Percentiles rank a stretch among this genome's conserved stretches.
phyloP scores from a whole-genome alignment of 495 filamentous ascomycete genomes.

The Talaromyces adpressus region DNA sequence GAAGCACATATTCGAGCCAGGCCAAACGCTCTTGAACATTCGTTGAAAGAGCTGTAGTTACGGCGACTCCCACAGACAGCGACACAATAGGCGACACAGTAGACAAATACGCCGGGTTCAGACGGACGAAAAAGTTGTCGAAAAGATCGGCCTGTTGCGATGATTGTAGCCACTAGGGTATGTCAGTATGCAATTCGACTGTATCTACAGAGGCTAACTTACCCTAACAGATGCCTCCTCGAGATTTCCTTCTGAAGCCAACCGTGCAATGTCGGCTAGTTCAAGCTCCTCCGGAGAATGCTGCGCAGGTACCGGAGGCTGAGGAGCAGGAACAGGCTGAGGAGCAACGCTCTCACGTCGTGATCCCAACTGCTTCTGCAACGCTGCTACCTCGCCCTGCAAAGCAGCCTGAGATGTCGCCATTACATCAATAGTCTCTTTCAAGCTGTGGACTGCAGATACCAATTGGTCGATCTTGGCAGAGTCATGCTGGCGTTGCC shows the following conservation, averaged over 20 bases:
- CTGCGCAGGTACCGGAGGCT: constrained; percentile 27
- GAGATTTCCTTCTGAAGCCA: constrained; percentile 58
- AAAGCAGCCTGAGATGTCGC: constrained; percentile 56
- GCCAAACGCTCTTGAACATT: constrained; percentile 60
- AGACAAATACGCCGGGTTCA: constrained; percentile 63
- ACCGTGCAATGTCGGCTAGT: constrained; percentile 52
- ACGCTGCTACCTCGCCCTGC: constrained; percentile 51
- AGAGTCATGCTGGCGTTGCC: constrained; percentile 61
- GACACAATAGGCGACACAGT: constrained; percentile 65
- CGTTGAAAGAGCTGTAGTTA: constrained; percentile 63
- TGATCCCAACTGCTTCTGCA: constrained; percentile 28
- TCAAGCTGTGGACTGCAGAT: constrained; percentile 59
- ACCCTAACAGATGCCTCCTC: constrained; percentile 67
- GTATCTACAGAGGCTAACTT: constrained; percentile 14
- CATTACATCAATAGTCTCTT: constrained; percentile 67
- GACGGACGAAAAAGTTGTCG: constrained; percentile 67
- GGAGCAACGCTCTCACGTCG: constrained; percentile 7
- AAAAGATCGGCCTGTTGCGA: constrained; percentile 68
- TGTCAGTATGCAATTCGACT: not conserved
- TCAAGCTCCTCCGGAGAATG: constrained; percentile 58
- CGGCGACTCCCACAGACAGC: constrained; percentile 75
- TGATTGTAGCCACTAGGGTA: constrained; percentile 77
- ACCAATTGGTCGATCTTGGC: constrained; percentile 81
- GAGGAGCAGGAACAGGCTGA: constrained; percentile 22
- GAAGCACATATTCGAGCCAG: constrained; percentile 72